Percentiles rank a stretch among this genome's conserved stretches.
These are phyloP conservation scores for Inga laurina DNA, from an alignment of 306 rosid species.

Conservation along the genomic window DNA sequence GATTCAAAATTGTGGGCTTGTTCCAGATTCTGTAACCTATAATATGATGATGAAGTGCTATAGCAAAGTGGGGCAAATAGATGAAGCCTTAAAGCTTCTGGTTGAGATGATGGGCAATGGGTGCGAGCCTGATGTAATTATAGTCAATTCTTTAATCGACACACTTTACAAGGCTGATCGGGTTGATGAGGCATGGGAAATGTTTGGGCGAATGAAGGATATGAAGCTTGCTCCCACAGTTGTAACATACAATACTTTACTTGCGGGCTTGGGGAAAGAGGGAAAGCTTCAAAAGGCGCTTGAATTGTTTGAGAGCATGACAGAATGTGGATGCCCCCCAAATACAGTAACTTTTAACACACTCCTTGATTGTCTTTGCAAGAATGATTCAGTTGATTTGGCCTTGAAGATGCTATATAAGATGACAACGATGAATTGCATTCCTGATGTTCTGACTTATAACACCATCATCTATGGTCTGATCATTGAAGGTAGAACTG, in stretches of 20 bases:
- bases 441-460: slow-evolving; percentile 85
- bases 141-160: slow-evolving; percentile 80
- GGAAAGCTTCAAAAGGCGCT: slow-evolving; percentile 62
- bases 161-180: slow-evolving; percentile 86
- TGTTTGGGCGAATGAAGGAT: slow-evolving; percentile 81
- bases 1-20: slow-evolving; percentile 72
- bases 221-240: slow-evolving; percentile 83
- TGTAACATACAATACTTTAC: slow-evolving; percentile 91
- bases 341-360: slow-evolving; percentile 79
- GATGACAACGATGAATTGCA: slow-evolving; percentile 73
- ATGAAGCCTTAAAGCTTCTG: slow-evolving; percentile 71
- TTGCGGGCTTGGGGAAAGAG: slow-evolving; percentile 81
- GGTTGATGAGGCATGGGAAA: slow-evolving; percentile 85
- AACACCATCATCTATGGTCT: slow-evolving; percentile 84
- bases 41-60: slow-evolving; percentile 96
- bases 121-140: slow-evolving; percentile 84
- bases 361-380: slow-evolving; percentile 84
- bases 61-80: slow-evolving; percentile 79
- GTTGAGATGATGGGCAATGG: slow-evolving; percentile 66
- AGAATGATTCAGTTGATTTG: slow-evolving; percentile 78
- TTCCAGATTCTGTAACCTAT: slow-evolving; percentile 85
- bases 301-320: slow-evolving; percentile 75
- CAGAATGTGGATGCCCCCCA: slow-evolving; percentile 73
- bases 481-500: slow-evolving; percentile 59
- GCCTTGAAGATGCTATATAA: slow-evolving; percentile 68